Percentiles rank a stretch among this genome's conserved stretches.
These are phyloP conservation scores for Mycena sanguinolenta DNA, from an alignment of 768 basidiomycete species.

Conservation along the genomic window DNA sequence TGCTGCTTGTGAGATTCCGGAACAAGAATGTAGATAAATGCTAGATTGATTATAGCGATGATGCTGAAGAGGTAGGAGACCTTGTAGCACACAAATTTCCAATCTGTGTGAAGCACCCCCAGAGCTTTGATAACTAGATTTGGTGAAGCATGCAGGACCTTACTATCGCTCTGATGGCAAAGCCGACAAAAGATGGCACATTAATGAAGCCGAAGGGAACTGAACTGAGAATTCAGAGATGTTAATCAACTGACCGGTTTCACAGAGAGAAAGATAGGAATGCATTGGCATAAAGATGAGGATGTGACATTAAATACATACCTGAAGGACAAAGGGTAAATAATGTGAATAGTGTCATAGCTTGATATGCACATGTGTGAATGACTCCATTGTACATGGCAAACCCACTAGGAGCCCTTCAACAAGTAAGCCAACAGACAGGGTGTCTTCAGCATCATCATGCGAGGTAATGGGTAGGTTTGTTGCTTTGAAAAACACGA, in stretches of 20 bases:
- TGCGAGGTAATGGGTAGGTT: too few species aligned
- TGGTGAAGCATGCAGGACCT: neutral
- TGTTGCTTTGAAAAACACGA: too few species aligned
- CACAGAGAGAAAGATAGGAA: neutral
- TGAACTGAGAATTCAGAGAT: neutral
- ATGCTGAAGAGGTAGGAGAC: constrained; percentile 13
- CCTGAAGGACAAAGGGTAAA: neutral
- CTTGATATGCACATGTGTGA: constrained; percentile 20
- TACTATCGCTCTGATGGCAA: constrained; percentile 11
- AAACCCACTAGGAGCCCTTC: constrained; percentile 29
- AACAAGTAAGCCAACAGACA: constrained; percentile 29
- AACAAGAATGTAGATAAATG: constrained; percentile 14
- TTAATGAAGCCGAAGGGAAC: constrained; percentile 15
- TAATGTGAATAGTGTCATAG: too few species aligned
- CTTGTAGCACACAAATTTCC: neutral
- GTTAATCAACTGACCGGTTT: neutral
- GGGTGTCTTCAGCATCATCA: constrained; percentile 5
- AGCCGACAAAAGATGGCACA: constrained; percentile 6
- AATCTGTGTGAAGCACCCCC: constrained; percentile 9
- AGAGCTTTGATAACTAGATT: too few species aligned
- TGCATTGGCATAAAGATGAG: constrained; percentile 7
- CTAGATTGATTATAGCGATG: constrained; percentile 12
- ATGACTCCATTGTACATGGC: constrained; percentile 20
- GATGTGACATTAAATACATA: constrained; percentile 12
- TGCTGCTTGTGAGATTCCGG: constrained; percentile 16